These are phyloP conservation scores for Moniliophthora roreri DNA, from an alignment of 1,284 basidiomycete species.

Conservation along the genomic window DNA sequence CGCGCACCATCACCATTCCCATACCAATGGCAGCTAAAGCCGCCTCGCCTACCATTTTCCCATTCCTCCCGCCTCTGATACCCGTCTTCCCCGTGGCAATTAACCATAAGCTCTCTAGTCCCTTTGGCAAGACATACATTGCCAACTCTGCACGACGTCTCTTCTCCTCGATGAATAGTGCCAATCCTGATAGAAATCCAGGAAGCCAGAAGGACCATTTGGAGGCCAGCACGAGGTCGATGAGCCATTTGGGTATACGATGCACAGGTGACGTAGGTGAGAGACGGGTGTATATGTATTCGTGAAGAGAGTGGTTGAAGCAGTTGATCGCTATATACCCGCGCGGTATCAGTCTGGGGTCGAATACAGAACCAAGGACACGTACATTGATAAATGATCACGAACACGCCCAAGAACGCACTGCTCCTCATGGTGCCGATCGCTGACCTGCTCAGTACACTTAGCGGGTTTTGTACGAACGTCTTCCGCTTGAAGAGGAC, in stretches of 20 bases:
- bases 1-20: slow-evolving; percentile 86
- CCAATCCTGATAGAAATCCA: slow-evolving; percentile 76
- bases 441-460: slow-evolving; percentile 63
- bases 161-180: slow-evolving; percentile 88
- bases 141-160: slow-evolving; percentile 82
- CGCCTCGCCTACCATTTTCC: slow-evolving; percentile 55
- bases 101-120: slow-evolving; percentile 85
- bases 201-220: slow-evolving; percentile 76
- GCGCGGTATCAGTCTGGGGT: slow-evolving; percentile 1
- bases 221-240: slow-evolving; percentile 60
- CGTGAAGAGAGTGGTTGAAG: slow-evolving; percentile 62
- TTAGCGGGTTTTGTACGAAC: slow-evolving; percentile 62
- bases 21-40: slow-evolving; percentile 71
- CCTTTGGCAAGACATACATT: slow-evolving; percentile 96
- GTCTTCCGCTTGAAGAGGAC: slow-evolving; percentile 71
- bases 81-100: slow-evolving; percentile 75
- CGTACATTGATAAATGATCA: slow-evolving; percentile 84
- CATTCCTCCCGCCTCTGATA: slow-evolving; percentile 60
- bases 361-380: slow-evolving; percentile 9
- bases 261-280: slow-evolving; percentile 27
- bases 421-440: slow-evolving; percentile 84
- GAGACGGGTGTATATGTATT: slow-evolving; percentile 41
- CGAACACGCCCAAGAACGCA: slow-evolving; percentile 86
- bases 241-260: slow-evolving; percentile 44
- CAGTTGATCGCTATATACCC: slow-evolving; percentile 66